Base-by-base conservation (phyloP, 1,284 basidiomycete genomes). In the Tilletiopsis washingtonensis region DNA sequence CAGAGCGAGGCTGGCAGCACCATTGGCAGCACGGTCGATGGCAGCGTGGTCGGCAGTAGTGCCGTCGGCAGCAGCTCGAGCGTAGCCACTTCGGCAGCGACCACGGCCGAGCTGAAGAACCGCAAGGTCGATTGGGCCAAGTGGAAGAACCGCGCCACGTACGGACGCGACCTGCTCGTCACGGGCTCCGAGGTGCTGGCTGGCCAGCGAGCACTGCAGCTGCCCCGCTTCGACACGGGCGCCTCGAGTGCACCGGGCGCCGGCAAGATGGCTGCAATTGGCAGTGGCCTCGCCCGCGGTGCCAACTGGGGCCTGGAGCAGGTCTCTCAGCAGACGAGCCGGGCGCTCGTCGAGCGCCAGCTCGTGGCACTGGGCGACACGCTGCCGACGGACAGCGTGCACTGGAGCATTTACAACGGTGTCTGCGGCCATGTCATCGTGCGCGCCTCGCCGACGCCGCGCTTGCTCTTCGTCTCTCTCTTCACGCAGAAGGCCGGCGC, bases 161-260 rank as follows among this genome's bases (percentile, higher is more conserved):
- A 32, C 12, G 47, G 47, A 17, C 24, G 39, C 23, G 5, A 46
- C 6, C n/a, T 49, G 20, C 43, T 40, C 14, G 26, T 49, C 5
- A 21, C 42, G 5, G 40, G 47, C 15, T 47, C 20, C 25, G 47
- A 49, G 25, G 27, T 49, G 19, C 47, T 49, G 19, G 38, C 42
- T 43, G 47, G 47, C 15, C 24, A 24, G 19, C 47, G 47, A 11
- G 9, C 40, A 12, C 21, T 49, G 3, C 21, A 43, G 19, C 38
- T 49, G 4, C 47, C 47, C 19, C 34, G 38, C 5, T 5, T 46
- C 26, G 40, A 6, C 12, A 27, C 25, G 14, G n/a, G 9, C 37
- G 15, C 12, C 20, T 27, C 34, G n/a, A n/a, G 20, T 43, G n/a
- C n/a, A n/a, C n/a, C n/a, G n/a, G n/a, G n/a, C 26, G 40, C 21